phyloP scores from a whole-genome alignment of 306 rosid species.

The Elaeagnus macrophylla region DNA sequence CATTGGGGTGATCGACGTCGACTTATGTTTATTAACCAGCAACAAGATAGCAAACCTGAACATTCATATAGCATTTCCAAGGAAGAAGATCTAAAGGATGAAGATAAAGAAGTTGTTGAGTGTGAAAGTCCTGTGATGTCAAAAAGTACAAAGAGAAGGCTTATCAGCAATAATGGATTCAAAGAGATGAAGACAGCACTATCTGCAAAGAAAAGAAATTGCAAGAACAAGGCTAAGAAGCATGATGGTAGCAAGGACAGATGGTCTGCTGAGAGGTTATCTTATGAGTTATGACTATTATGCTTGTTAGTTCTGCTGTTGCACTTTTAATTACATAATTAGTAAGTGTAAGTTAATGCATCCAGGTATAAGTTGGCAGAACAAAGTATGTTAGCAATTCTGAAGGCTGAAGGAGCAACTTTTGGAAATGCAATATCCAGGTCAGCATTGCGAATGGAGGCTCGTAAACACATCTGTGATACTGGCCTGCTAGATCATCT shows the following conservation, averaged over 20 bases:
- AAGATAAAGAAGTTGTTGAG: conserved; percentile 1
- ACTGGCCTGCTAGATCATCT: conserved; percentile 87
- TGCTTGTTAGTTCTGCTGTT: too few relatives aligned
- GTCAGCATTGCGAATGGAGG: conserved; percentile 64
- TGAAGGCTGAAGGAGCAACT: conserved; percentile 59
- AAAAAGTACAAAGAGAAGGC: conserved; percentile 18
- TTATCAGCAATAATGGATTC: conserved; percentile 23
- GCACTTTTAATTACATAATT: too few relatives aligned
- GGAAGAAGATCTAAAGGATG: neutral
- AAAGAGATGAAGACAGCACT: too few relatives aligned
- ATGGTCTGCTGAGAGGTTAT: conserved; percentile 47
- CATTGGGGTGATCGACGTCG: conserved; percentile 74
- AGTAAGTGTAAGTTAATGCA: too few relatives aligned
- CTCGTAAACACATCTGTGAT: conserved; percentile 74
- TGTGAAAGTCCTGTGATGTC: conserved; percentile 15
- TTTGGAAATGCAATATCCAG: conserved; percentile 62
- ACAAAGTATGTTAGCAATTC: conserved; percentile 56
- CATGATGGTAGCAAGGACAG: conserved; percentile 36
- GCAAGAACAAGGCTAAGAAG: conserved; percentile 33
- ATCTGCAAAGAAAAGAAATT: conserved; percentile 21
- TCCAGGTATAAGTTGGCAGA: conserved; percentile 74
- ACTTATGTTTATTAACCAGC: conserved; percentile 46
- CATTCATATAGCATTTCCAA: conserved; percentile 14
- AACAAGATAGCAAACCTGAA: conserved; percentile 31
- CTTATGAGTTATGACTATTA: neutral